Evolutionary conservation across 495 filamentous ascomycete genomes (phyloP), one percentile per base, ranked within the genome.

Genomic region (Podospora tetraspora): DNA sequence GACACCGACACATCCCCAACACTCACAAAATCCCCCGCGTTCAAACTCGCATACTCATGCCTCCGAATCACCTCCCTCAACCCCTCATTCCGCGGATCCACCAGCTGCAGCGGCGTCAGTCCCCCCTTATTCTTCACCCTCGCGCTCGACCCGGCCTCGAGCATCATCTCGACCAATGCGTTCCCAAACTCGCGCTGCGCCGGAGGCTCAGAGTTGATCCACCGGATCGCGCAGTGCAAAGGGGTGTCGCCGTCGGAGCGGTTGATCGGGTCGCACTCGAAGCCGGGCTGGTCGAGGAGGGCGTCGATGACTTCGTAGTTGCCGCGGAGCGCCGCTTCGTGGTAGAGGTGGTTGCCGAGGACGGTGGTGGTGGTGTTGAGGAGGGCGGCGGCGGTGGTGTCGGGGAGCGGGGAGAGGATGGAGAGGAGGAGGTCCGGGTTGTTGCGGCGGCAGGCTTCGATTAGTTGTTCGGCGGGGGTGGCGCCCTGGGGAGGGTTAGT

Each of bases 381-480:
- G 57, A 96, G 86, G 59, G 84, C 71, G 10, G 93, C 88, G 34
- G 90, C 84, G 61, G 80, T 79, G 32, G 79, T 77, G 60, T 85
- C 84, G 56, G 37, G 59, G 34, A 78, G 76, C 72, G 72, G 73
- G 60, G 84, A 77, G 66, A 91, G 85, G 57, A 85, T 76, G 59
- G 85, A 78, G 70, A 84, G 75, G 66, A 99, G 88, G 59, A 99
- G 88, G 57, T 92, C 88, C 70, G 87, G 87, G 79, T 98, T 97
- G 83, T 98, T 92, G 67, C 95, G 89, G 37, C 95, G 92, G 80
- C 90, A 93, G 73, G 96, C 91, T 83, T 97, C 95, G 78, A 99
- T 88, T 66, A 98, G 86, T 71, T 90, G 87, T 79, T 99, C 96
- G 73, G 85, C 80, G 13, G 88, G 87, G 62, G 92, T 91, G 67